Base-by-base conservation (phyloP, 306 rosid species). In the Cotoneaster glaucophyllus region DNA sequence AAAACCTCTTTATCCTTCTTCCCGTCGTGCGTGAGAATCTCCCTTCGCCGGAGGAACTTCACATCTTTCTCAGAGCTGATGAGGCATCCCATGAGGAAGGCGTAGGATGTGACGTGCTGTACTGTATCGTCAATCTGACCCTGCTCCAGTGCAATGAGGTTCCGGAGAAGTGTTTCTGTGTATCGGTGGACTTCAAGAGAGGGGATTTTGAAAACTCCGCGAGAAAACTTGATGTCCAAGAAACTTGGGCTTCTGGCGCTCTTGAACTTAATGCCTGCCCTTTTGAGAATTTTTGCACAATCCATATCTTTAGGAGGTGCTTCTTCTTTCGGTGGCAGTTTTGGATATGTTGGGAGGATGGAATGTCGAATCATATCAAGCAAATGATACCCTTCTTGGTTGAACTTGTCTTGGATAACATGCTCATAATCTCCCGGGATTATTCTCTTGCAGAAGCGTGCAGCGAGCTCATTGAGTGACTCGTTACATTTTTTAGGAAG, bases 141-240 rank as follows among this genome's bases (percentile, higher is more conserved):
- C 71, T 77, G 82, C 78, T 87, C 95, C 11, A 86, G 65, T 21
- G 83, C 95, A 25, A 87, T 78, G 45, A 90, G 86, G 78, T 90
- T 87, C 54, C 66, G 37, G 17, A 90, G 73, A n/a, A 90, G 80
- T 9, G 62, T 34, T 17, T 77, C 84, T 11, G 85, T 79, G 25
- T 61, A 75, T 22, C 57, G 19, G 8, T 78, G 74, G 50, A 74
- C 70, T 44, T 37, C 45, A 12, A 90, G 50, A 21, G 74, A 64
- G 8, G 90, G 88, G 65, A 90, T 79, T 77, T 80, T 79, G 50
- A 90, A 50, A 19, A 84, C 85, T 41, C 95, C 90, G 8, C 76
- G 44, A 6, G 13, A 25, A 45, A 90, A 90, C 64, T 64, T 70
- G 21, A 90, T 54, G 67, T 90, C 95, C 73, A 86, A 68, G 74